Evolutionary conservation across 768 basidiomycete genomes (phyloP), one percentile per base, ranked within the genome.

Genomic region (Melanogaster broomeanus): DNA sequence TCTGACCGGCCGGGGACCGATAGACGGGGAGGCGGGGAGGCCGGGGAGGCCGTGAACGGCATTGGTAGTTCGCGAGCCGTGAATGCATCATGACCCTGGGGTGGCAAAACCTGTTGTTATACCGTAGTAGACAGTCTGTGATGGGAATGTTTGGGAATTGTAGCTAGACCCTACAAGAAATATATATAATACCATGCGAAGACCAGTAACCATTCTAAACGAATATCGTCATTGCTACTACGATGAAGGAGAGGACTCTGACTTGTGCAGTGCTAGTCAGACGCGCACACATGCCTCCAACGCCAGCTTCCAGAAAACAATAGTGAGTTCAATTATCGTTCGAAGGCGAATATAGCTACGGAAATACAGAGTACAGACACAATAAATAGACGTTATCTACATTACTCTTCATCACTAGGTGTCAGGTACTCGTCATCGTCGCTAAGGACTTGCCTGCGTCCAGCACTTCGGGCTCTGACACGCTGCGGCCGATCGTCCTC

Each of bases 381-480:
- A 48, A 25, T 21, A 41, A 3, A 42, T n/a, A 24, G 18, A 21
- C 42, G 21, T 60, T 63, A 81, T 34, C 39, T 38, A 56, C 61
- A 67, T 68, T 65, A 77, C 19, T 90, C 88, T 21, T 90, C 88
- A 50, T 90, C 89, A 56, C 85, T 88, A 24, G 83, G 84, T 19
- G 88, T 88, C 63, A 89, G 71, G 64, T 85, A 84, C 64, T 80
- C 78, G 21, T 80, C 78, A 42, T 66, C 65, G 56, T 90, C 88
- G 57, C 88, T 90, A 68, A 90, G 72, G 45, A 91, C 79, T 68
- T 87, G 85, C 65, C 84, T 88, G 55, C 88, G 77, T 27, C 80
- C 82, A 18, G 76, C 72, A 63, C 83, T 86, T 50, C 80, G 72
- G 33, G 84, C 79, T 15, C 81, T 70, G 4, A 77, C 78, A 10